Percentiles rank a stretch among this genome's conserved stretches.
phyloP scores from a whole-genome alignment of 345 rosid species.

The Corymbia maculata region DNA sequence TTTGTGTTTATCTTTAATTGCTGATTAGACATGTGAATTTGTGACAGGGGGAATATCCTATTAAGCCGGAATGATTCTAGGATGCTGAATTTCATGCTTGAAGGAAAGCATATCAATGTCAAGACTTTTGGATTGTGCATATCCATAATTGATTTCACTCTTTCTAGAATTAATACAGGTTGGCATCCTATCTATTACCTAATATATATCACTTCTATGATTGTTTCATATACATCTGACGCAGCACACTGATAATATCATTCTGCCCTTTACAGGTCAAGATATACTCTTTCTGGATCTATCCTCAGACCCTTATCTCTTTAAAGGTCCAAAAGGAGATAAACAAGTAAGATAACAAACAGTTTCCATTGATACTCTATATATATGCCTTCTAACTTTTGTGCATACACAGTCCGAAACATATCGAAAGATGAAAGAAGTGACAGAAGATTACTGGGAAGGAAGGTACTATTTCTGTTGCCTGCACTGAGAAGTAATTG shows the following conservation, averaged over 20 bases:
- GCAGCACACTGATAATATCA: not conserved
- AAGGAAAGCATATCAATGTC: constrained; percentile 43
- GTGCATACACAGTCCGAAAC: constrained; percentile 69
- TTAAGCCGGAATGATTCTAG: constrained; percentile 52
- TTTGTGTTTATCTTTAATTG: not conserved
- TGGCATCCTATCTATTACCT: not conserved
- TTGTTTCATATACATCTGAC: not conserved
- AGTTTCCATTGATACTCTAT: not conserved
- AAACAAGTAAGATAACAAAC: constrained; percentile 45
- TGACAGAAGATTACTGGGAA: constrained; percentile 78
- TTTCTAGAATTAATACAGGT: constrained; percentile 91
- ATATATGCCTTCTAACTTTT: not conserved
- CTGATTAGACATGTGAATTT: not conserved
- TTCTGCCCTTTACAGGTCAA: constrained; percentile 36
- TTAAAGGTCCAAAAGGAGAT: constrained; percentile 89
- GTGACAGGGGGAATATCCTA: constrained; percentile 83
- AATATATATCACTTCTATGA: not conserved
- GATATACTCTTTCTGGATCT: constrained; percentile 81
- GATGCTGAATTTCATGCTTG: constrained; percentile 37
- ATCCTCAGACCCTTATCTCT: constrained; percentile 77
- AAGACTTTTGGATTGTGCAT: constrained; percentile 52
- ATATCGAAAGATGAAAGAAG: constrained; percentile 74
- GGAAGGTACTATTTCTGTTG: constrained; percentile 51
- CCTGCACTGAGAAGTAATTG: not conserved
- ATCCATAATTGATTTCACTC: constrained; percentile 88